Evolutionary conservation across 2,329 filamentous ascomycete genomes (phyloP).

Genomic region (Leptodontidium sp.): DNA sequence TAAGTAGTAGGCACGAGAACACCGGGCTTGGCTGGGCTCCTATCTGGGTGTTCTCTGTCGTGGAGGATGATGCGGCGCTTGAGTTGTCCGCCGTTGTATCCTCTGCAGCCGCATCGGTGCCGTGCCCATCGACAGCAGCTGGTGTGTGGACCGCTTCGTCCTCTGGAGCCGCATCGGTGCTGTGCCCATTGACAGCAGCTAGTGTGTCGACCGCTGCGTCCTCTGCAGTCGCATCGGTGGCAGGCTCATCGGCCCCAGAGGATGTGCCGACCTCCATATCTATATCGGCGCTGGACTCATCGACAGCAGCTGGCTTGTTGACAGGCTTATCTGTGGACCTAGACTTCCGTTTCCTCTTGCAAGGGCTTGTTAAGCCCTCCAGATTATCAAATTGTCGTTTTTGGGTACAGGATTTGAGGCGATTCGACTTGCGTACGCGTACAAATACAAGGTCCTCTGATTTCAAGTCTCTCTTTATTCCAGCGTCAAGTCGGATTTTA

Average conservation of each 20-base stretch:
- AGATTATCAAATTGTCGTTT: conserved; percentile 16
- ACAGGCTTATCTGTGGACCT: conserved; percentile 6
- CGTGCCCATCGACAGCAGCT: too few relatives aligned
- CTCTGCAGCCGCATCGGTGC: too few relatives aligned
- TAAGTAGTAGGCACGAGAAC: conserved; percentile 7
- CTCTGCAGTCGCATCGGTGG: not conserved
- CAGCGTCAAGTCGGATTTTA: conserved; percentile 11
- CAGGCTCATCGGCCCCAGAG: conserved; percentile 1
- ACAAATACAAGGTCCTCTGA: conserved; percentile 9
- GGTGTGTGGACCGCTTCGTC: not conserved
- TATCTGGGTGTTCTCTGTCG: conserved; percentile 7
- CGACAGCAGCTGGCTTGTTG: conserved; percentile 1
- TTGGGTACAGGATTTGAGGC: conserved; percentile 9
- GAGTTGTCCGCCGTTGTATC: not conserved
- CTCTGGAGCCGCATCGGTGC: conserved; percentile 13
- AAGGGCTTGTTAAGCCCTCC: conserved; percentile 3
- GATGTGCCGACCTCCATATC: conserved; percentile 12
- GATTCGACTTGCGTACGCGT: conserved; percentile 11
- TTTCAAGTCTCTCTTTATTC: conserved; percentile 9
- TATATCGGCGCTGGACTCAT: conserved; percentile 6
- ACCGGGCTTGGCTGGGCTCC: conserved; percentile 2
- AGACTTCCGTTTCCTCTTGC: conserved; percentile 14
- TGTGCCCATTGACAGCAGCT: conserved; percentile 2
- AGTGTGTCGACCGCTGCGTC: conserved; percentile 1
- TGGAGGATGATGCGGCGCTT: conserved; percentile 14